A percentile compares a stretch with the other conserved stretches of the same genome.
Conservation (phyloP, 192 early-diverging fungal species). For the Coemansia pectinata region DNA sequence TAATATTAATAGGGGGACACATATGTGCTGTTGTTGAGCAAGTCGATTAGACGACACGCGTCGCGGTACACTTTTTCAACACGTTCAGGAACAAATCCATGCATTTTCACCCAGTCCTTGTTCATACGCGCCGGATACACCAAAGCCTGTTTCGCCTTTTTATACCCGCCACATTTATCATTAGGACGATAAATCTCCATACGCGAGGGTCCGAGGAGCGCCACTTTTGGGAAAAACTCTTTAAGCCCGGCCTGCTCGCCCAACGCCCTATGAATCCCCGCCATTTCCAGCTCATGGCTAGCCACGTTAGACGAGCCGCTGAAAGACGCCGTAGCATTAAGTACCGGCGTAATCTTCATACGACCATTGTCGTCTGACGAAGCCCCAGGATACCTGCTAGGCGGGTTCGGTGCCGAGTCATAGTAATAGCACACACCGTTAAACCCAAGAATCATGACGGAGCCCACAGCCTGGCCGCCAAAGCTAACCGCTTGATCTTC, state of each 20-base stretch:
- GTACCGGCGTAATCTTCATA: background rate
- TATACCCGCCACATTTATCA: background rate
- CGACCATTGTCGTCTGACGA: background rate
- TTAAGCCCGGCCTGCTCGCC: slow-evolving; percentile 10
- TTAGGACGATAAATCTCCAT: background rate
- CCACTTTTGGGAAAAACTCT: slow-evolving; percentile 26
- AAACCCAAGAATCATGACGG: slow-evolving; percentile 46
- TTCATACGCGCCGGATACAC: slow-evolving; percentile 37
- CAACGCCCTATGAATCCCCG: slow-evolving; percentile 32
- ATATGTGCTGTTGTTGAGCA: slow-evolving; percentile 52
- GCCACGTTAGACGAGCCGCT: slow-evolving; percentile 36
- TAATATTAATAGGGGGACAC: slow-evolving; percentile 37
- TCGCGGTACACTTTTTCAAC: slow-evolving; percentile 36
- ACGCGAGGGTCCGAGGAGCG: background rate
- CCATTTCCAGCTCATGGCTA: slow-evolving; percentile 24
- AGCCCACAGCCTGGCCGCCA: slow-evolving; percentile 26
- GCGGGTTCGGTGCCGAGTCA: slow-evolving; percentile 37
- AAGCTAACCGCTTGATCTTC: slow-evolving; percentile 25
- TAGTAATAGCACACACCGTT: slow-evolving; percentile 42
- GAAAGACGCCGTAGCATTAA: slow-evolving; percentile 10
- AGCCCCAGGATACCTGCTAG: slow-evolving; percentile 18
- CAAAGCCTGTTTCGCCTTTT: background rate
- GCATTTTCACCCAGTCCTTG: slow-evolving; percentile 44
- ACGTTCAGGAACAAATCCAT: slow-evolving; percentile 34
- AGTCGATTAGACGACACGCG: slow-evolving; percentile 34